Evolutionary conservation across 2,329 filamentous ascomycete species (phyloP).

Genomic region (Ophiosphaerella korrae): DNA sequence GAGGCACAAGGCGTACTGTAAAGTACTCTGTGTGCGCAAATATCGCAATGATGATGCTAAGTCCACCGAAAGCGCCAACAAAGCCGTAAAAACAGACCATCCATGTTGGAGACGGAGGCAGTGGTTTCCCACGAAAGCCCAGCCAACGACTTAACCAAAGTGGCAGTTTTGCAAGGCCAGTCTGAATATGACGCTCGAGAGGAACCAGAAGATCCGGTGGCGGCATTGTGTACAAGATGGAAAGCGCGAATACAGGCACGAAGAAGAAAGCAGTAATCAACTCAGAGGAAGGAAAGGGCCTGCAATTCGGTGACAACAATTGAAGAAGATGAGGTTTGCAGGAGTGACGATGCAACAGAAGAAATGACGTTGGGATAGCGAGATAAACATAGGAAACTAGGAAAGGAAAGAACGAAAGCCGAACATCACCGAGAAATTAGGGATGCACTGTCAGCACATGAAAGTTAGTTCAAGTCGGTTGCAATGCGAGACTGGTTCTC

Average conservation of each 20-base stretch:
- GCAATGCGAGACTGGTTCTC: background rate
- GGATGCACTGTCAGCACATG: slow-evolving; percentile 23
- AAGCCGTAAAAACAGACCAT: slow-evolving; percentile 50
- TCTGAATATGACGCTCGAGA: slow-evolving; percentile 36
- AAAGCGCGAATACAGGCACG: background rate
- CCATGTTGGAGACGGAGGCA: slow-evolving; percentile 33
- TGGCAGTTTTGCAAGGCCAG: slow-evolving; percentile 58
- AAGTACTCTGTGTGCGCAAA: slow-evolving; percentile 49
- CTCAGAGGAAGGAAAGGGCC: slow-evolving; percentile 2
- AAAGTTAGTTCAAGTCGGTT: background rate
- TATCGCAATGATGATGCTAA: slow-evolving; percentile 49
- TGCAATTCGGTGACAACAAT: no score
- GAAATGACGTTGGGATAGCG: slow-evolving; percentile 13
- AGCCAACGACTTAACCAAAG: slow-evolving; percentile 70
- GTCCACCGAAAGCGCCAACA: slow-evolving; percentile 50
- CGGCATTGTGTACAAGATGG: slow-evolving; percentile 18
- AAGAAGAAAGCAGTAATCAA: background rate
- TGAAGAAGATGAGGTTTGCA: background rate
- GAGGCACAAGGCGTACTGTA: slow-evolving; percentile 45
- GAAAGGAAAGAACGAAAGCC: slow-evolving; percentile 16
- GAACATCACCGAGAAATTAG: slow-evolving; percentile 21
- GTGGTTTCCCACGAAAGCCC: slow-evolving; percentile 45
- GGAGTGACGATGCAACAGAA: background rate
- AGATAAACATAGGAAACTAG: slow-evolving; percentile 18
- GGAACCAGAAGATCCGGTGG: slow-evolving; percentile 33